A percentile compares a stretch with the other conserved stretches of the same genome.
phyloP scores from a whole-genome alignment of 371 early-diverging fungal species.

The Mucor mucedo region DNA sequence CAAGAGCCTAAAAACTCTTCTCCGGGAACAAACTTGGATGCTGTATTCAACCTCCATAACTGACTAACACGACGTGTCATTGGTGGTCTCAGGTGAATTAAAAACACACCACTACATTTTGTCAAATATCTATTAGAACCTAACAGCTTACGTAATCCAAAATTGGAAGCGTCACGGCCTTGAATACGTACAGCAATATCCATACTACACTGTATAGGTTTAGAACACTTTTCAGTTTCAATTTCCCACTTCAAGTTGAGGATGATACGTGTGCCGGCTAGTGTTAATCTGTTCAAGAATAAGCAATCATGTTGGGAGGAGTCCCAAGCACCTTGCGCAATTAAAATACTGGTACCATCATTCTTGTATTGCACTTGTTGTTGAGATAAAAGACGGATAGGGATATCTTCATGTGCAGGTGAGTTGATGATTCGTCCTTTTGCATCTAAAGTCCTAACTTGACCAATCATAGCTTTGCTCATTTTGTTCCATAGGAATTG shows the following conservation, averaged over 20 bases:
- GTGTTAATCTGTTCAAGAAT: slow-evolving; percentile 73
- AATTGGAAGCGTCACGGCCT: slow-evolving; percentile 51
- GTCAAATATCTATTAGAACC: slow-evolving; percentile 40
- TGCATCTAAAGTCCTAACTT: slow-evolving; percentile 66
- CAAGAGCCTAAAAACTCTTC: slow-evolving; percentile 77
- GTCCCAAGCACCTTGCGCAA: slow-evolving; percentile 83
- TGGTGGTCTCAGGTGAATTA: slow-evolving; percentile 62
- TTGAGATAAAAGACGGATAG: slow-evolving; percentile 43
- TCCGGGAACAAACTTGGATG: slow-evolving; percentile 78
- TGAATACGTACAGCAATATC: slow-evolving; percentile 69
- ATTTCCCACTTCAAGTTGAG: slow-evolving; percentile 66
- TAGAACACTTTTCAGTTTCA: slow-evolving; percentile 62
- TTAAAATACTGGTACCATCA: slow-evolving; percentile 69
- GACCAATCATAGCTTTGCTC: slow-evolving; percentile 64
- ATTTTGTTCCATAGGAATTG: slow-evolving; percentile 69
- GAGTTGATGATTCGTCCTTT: slow-evolving; percentile 67
- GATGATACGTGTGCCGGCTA: slow-evolving; percentile 59
- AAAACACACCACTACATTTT: slow-evolving; percentile 60
- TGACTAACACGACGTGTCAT: slow-evolving; percentile 64
- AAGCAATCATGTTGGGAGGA: slow-evolving; percentile 80
- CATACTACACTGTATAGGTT: slow-evolving; percentile 64
- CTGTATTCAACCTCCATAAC: slow-evolving; percentile 78
- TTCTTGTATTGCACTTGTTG: slow-evolving; percentile 55
- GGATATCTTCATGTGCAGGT: slow-evolving; percentile 56
- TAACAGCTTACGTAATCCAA: slow-evolving; percentile 49